Evolutionary conservation across 2,329 filamentous ascomycete species (phyloP), one percentile per base, ranked within the genome.

Genomic region (Cryphonectria radicalis): DNA sequence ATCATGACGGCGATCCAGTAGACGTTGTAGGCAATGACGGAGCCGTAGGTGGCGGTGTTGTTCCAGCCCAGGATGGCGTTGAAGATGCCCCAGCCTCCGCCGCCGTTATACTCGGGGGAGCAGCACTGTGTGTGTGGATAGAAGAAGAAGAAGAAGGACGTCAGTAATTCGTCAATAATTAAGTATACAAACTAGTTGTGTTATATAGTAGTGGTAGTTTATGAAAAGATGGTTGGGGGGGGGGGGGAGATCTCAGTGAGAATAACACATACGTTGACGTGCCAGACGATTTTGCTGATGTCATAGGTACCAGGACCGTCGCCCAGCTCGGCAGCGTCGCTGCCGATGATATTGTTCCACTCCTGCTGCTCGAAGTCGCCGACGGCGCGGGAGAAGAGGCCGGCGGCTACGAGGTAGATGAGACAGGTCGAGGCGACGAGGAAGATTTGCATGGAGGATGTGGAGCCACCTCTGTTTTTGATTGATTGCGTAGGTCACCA

Each of bases 341-440:
- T 81, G 19, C 85, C 85, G 32, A 82, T 79, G 11, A 76, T 70
- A 42, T 80, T 76, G 62, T 81, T 81, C 91, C 92, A 97, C 73
- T 88, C 74, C 68, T 94, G 86, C 73, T 86, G 85, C 78, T 97
- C 89, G 67, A 97, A 88, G 74, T 85, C 88, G 92, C 93, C 95
- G 28, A 96, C 87, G 1, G 88, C 88, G 69, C 90, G 90, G 5
- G 93, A 94, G 81, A 96, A 94, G 43, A 97, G 87, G 59, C 93
- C 93, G 0, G 93, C 93, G 4, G 92, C 92, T 13, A 97, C 92
- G 14, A 97, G 89, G 78, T 97, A 97, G 17, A 97, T 83, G 76
- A 97, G 87, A 78, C 93, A 95, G 1, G 94, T 96, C 0, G 93
- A 95, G 37, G 89, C 82, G 73, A 96, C 90, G n/a, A 97, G 84